Base-by-base conservation (phyloP, 164 flowering plant species). In the Pachysandra terminalis region DNA sequence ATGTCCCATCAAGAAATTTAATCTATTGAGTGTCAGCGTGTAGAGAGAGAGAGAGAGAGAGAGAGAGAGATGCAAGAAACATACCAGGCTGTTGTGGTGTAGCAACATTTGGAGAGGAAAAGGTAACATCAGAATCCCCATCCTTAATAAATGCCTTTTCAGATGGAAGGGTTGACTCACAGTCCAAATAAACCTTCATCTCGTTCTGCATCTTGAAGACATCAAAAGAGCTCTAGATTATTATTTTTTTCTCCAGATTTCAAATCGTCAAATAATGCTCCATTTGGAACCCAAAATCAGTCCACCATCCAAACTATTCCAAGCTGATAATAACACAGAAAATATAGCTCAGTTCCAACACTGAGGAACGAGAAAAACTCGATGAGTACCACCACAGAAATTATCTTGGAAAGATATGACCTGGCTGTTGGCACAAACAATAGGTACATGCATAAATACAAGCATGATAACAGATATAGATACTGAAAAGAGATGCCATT, bases 21-120 rank as follows among this genome's bases (percentile, higher is more conserved):
- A 32, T 3, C 37, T 32, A 32, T 32, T 32, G 5, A 3, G 7
- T 3, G 37, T 7, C 37, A 32, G 37, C 37, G 7, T 32, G 7
- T 32, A 32, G 37, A 32, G 37, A 7, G 37, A 32, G 7, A 7
- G 37, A 7, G n/a, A n/a, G n/a, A n/a, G n/a, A n/a, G n/a, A n/a
- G n/a, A n/a, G 32, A 7, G 24, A 53, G 59, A 55, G 64, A 26
- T 19, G 28, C 52, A 5, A 16, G 9, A 22, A 53, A 15, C 65
- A 68, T 68, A 77, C 80, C 80, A 71, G 75, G 77, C 69, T 61
- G 65, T 23, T 64, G 75, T 64, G 70, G 27, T 65, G 40, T 54
- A 62, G 56, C 68, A 66, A 56, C 24, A 19, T 52, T 58, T 28
- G 59, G 56, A 45, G 68, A 58, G 56, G 71, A 57, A 40, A 65